phyloP scores from a whole-genome alignment of 1,284 basidiomycete species.

The Earliella scabrosa region DNA sequence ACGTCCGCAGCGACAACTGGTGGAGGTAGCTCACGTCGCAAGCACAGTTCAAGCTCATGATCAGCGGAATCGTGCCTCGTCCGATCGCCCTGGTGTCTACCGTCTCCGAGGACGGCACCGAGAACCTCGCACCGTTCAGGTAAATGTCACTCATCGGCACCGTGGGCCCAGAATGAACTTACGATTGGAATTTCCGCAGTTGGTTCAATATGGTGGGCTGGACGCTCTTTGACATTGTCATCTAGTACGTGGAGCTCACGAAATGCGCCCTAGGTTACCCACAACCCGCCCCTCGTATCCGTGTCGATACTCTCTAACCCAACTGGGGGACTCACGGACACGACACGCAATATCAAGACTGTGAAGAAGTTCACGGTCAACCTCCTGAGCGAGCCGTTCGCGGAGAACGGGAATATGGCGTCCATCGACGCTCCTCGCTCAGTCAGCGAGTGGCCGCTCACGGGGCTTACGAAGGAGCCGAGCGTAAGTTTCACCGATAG shows the following conservation, averaged over 20 bases:
- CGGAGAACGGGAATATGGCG: conserved; percentile 74
- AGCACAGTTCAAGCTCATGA: conserved; percentile 51
- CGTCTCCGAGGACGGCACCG: conserved; percentile 53
- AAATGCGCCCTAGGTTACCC: conserved; percentile 47
- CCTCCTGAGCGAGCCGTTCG: conserved; percentile 77
- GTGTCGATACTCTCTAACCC: conserved; percentile 54
- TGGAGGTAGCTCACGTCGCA: not conserved
- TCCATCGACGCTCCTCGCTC: conserved; percentile 68
- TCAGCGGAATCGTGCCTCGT: conserved; percentile 70
- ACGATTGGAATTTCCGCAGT: conserved; percentile 35
- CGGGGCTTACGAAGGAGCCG: conserved; percentile 66
- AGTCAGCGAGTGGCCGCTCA: conserved; percentile 74
- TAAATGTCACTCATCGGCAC: conserved; percentile 26
- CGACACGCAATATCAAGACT: conserved; percentile 65
- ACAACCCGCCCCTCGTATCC: conserved; percentile 70
- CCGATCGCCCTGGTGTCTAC: conserved; percentile 80
- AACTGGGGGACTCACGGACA: conserved; percentile 60
- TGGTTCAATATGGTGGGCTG: conserved; percentile 55
- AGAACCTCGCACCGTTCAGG: conserved; percentile 75
- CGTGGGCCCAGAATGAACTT: not conserved
- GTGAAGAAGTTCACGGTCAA: conserved; percentile 78
- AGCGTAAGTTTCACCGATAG: conserved; percentile 45
- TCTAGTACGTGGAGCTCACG: not conserved
- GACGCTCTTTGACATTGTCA: not conserved
- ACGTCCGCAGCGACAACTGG: not conserved